Evolutionary conservation across 345 rosid species (phyloP).

Genomic region (Geranium rotundifolium): DNA sequence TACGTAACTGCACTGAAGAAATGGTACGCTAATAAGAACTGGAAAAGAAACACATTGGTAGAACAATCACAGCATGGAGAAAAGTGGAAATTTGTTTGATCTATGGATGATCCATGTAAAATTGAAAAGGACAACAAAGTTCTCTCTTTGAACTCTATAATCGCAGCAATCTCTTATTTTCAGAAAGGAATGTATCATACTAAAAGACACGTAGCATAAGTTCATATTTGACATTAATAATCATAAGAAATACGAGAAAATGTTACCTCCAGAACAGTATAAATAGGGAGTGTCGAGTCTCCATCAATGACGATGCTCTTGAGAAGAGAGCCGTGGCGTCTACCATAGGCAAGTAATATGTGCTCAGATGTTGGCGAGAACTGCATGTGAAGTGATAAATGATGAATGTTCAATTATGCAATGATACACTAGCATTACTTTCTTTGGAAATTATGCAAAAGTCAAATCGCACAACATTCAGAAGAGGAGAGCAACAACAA

Average conservation of each 20-base stretch:
- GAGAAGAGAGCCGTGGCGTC: slow-evolving; percentile 86
- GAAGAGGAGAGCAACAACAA: not conserved
- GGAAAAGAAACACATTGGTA: not conserved
- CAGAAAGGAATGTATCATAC: too few relatives aligned
- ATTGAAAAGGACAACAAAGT: not conserved
- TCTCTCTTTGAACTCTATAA: not conserved
- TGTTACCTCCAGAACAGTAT: slow-evolving; percentile 85
- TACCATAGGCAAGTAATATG: slow-evolving; percentile 86
- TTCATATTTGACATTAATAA: not conserved
- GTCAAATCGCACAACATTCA: not conserved
- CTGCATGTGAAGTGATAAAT: slow-evolving; percentile 33
- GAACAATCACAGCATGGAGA: not conserved
- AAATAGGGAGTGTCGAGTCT: slow-evolving; percentile 65
- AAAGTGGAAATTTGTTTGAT: too few relatives aligned
- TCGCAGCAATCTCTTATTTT: not conserved
- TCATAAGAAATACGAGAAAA: not conserved
- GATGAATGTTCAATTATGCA: too few relatives aligned
- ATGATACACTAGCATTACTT: not conserved
- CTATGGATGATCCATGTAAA: not conserved
- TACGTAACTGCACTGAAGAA: not conserved
- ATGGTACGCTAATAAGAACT: not conserved
- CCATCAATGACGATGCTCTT: slow-evolving; percentile 85
- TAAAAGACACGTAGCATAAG: too few relatives aligned
- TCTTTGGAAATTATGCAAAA: slow-evolving; percentile 3
- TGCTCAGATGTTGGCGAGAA: slow-evolving; percentile 98